Evolutionary conservation across 192 early-diverging fungal species (phyloP), one percentile per base, ranked within the genome.

Genomic region (Paraglomus brasilianum): DNA sequence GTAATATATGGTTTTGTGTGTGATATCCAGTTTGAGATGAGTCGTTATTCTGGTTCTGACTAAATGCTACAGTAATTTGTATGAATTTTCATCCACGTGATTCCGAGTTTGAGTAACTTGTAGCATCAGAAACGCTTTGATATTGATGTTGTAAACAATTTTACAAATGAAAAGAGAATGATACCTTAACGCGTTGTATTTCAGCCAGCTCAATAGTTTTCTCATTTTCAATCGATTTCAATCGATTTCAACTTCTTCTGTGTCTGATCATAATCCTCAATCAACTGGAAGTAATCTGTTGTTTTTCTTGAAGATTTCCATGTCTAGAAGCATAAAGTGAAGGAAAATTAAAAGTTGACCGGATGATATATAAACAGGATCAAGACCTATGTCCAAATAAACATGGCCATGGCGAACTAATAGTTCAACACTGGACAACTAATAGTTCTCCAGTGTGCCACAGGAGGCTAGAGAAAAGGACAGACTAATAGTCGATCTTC

Each of bases 401-500:
- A 70, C 4, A 70, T 13, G 59, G 57, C 43, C 57, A 63, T 71
- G 47, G 11, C 59, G 36, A 71, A 71, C 59, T 0, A 63, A 71
- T 36, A 71, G 70, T 62, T 15, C 59, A 70, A 70, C 44, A 70
- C 55, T 41, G 15, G 56, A 39, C 30, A 70, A 70, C 57, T 0
- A 70, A 70, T 22, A 61, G 57, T 59, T 22, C 59, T 17, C 9
- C 47, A n/a, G 22, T 71, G 47, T 71, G 10, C 21, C 36, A 71
- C 47, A 70, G 47, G 47, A 63, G 70, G 59, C 47, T 19, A 24
- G 24, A 71, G 59, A 63, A 30, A 63, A 71, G 42, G 58, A 63
- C 47, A 62, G 17, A 71, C 60, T 19, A 71, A 50, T 36, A 71
- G 59, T 50, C 21, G 59, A 62, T 71, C 47, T 71, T 64, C 59